Conservation (phyloP, 2,329 filamentous ascomycete species). For the Ceratocystiopsis sp. region DNA sequence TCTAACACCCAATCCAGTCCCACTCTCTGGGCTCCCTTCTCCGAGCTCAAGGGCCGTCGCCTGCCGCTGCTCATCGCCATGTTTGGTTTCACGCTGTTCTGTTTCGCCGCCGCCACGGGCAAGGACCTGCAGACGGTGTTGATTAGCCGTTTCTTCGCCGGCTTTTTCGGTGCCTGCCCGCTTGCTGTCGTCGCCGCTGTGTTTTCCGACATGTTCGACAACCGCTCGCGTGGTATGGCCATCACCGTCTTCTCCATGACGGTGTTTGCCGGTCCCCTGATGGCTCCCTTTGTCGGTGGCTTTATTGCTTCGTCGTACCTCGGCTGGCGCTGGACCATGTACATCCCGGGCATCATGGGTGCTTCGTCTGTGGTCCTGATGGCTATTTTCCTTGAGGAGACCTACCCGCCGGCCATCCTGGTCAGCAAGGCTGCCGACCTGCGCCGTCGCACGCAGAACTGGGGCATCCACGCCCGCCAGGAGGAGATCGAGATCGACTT, state of each 20-base stretch:
- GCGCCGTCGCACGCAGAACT: constrained; percentile 47
- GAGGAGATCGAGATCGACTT: constrained; percentile 55
- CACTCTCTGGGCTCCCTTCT: constrained; percentile 54
- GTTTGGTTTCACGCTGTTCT: constrained; percentile 55
- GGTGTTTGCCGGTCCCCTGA: constrained; percentile 49
- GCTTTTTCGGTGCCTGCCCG: constrained; percentile 54
- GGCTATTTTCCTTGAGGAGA: constrained; percentile 48
- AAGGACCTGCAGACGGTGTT: constrained; percentile 54
- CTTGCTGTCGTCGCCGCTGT: constrained; percentile 53
- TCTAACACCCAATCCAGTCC: constrained; percentile 19
- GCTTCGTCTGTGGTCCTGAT: constrained; percentile 41
- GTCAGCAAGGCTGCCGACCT: constrained; percentile 43
- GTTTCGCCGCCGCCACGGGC: constrained; percentile 44
- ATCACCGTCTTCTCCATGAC: constrained; percentile 42
- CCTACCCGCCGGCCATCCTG: constrained; percentile 51
- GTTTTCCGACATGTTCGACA: constrained; percentile 56
- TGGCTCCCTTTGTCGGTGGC: constrained; percentile 53
- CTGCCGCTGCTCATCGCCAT: constrained; percentile 43
- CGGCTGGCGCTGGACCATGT: constrained; percentile 61
- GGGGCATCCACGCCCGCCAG: constrained; percentile 55
- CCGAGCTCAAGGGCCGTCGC: constrained; percentile 51
- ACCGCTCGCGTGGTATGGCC: constrained; percentile 40
- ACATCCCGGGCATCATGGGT: constrained; percentile 45
- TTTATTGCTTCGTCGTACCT: constrained; percentile 46
- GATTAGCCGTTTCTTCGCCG: constrained; percentile 56